These are phyloP conservation scores for Fusarium vanettenii DNA, from an alignment of 2,329 filamentous ascomycete genomes.

Conservation along the genomic window DNA sequence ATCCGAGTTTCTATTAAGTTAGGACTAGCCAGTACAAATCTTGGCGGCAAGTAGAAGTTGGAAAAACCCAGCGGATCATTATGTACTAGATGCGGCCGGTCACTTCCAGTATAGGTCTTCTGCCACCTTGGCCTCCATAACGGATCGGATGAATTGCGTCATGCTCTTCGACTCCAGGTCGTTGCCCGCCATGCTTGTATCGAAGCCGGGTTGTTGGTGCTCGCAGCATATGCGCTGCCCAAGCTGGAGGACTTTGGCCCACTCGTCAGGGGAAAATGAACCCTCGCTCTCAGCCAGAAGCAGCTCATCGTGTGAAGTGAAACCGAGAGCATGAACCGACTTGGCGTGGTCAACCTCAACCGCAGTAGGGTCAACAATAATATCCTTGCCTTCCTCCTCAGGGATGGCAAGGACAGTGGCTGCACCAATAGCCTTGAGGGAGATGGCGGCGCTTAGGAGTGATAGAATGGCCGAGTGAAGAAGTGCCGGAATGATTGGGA, in stretches of 20 bases:
- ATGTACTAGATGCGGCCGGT: too few relatives aligned
- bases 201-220: slow-evolving; percentile 51
- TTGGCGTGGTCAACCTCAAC: slow-evolving; percentile 70
- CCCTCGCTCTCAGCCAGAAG: slow-evolving; percentile 87
- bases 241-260: slow-evolving; percentile 75
- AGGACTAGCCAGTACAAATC: too few relatives aligned
- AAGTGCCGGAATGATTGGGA: slow-evolving; percentile 83
- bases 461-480: slow-evolving; percentile 83
- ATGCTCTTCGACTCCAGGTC: slow-evolving; percentile 59
- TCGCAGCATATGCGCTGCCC: slow-evolving; percentile 75
- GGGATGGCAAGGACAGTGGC: slow-evolving; percentile 73
- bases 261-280: slow-evolving; percentile 78
- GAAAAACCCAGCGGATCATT: too few relatives aligned
- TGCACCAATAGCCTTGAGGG: slow-evolving; percentile 78
- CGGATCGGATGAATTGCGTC: slow-evolving; percentile 70
- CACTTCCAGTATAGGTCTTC: slow-evolving; percentile 53
- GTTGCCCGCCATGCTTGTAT: slow-evolving; percentile 60
- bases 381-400: slow-evolving; percentile 52
- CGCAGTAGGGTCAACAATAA: slow-evolving; percentile 71
- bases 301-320: slow-evolving; percentile 78
- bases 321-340: slow-evolving; percentile 86
- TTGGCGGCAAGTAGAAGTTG: too few relatives aligned
- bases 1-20: too few relatives aligned
- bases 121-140: slow-evolving; percentile 66
- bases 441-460: slow-evolving; percentile 84